Percentiles rank a stretch among this genome's conserved stretches.
Conservation (phyloP, 768 basidiomycete species). For the Mycena vulgaris region DNA sequence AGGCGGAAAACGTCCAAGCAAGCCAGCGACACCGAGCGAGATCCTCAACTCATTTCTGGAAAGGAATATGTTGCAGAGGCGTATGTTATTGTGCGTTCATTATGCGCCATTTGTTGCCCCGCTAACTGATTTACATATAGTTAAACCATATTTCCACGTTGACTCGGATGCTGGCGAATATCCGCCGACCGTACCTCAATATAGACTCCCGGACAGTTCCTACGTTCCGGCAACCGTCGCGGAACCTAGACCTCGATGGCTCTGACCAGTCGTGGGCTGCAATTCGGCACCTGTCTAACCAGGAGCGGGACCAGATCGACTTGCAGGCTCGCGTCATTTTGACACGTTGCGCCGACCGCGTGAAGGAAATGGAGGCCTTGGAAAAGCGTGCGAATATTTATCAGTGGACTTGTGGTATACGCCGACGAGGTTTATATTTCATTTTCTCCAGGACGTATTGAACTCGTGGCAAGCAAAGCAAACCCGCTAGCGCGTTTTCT, state of each 20-base stretch:
- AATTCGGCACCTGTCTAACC: constrained; percentile 83
- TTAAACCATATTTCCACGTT: constrained; percentile 81
- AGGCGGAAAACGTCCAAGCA: constrained; percentile 61
- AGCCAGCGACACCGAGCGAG: constrained; percentile 52
- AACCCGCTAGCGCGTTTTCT: constrained; percentile 80
- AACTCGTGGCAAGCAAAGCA: constrained; percentile 74
- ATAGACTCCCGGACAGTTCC: constrained; percentile 74
- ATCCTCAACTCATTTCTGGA: constrained; percentile 59
- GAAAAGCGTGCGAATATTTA: constrained; percentile 82
- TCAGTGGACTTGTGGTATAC: constrained; percentile 24
- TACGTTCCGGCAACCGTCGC: constrained; percentile 64
- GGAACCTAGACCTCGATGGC: constrained; percentile 70
- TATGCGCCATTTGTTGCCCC: neutral
- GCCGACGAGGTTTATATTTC: constrained; percentile 36
- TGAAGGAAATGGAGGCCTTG: constrained; percentile 88
- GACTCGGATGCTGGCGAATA: constrained; percentile 77
- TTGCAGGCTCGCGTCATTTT: constrained; percentile 90
- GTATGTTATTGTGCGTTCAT: constrained; percentile 71
- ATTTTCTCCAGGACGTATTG: constrained; percentile 68
- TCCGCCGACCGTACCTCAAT: constrained; percentile 92
- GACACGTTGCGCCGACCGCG: constrained; percentile 87
- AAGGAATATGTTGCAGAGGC: constrained; percentile 85
- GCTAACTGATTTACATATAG: constrained; percentile 53
- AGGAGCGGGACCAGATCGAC: constrained; percentile 97
- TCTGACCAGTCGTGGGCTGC: constrained; percentile 71